A percentile compares a stretch with the other conserved stretches of the same genome.
These are phyloP conservation scores for Nothophytophthora sp. DNA, from an alignment of 352 stramenopile genomes.

Conservation along the genomic window DNA sequence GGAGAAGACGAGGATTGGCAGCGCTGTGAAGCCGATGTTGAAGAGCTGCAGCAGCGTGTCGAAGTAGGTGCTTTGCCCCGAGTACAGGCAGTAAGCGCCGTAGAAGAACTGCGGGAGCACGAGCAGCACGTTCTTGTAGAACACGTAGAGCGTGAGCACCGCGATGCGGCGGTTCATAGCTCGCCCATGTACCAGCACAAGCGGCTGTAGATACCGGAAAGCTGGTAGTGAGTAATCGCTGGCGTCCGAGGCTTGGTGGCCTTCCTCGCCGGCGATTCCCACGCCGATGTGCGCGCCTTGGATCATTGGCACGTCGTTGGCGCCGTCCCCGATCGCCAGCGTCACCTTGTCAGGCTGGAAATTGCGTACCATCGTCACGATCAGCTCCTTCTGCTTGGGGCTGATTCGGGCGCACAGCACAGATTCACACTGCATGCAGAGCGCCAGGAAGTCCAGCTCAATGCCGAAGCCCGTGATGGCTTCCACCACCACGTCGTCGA, in stretches of 20 bases:
- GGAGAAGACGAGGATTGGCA: conserved; percentile 66
- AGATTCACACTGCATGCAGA: conserved; percentile 85
- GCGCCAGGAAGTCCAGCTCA: conserved; percentile 43
- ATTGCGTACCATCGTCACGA: conserved; percentile 92
- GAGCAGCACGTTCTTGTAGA: conserved; percentile 88
- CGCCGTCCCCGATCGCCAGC: conserved; percentile 87
- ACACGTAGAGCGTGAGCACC: conserved; percentile 80
- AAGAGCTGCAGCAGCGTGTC: conserved; percentile 76
- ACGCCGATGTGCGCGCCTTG: conserved; percentile 73
- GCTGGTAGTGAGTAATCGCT: conserved; percentile 90
- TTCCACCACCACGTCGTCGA: conserved; percentile 57
- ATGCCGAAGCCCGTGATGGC: conserved; percentile 35
- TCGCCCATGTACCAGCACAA: conserved; percentile 87
- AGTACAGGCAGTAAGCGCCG: conserved; percentile 71
- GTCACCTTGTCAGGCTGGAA: conserved; percentile 57
- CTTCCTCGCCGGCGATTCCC: conserved; percentile 64
- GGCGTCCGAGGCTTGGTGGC: conserved; percentile 86
- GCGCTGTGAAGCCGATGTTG: conserved; percentile 81
- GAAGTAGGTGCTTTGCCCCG: conserved; percentile 78
- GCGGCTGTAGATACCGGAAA: conserved; percentile 83
- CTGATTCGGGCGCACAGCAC: conserved; percentile 97
- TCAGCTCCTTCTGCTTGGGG: conserved; percentile 96
- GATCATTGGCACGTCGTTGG: conserved; percentile 95
- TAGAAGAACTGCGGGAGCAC: conserved; percentile 83
- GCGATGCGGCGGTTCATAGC: conserved; percentile 73